Base-by-base conservation (phyloP, 2,329 filamentous ascomycete genomes). In the Ophiostoma perfectum region DNA sequence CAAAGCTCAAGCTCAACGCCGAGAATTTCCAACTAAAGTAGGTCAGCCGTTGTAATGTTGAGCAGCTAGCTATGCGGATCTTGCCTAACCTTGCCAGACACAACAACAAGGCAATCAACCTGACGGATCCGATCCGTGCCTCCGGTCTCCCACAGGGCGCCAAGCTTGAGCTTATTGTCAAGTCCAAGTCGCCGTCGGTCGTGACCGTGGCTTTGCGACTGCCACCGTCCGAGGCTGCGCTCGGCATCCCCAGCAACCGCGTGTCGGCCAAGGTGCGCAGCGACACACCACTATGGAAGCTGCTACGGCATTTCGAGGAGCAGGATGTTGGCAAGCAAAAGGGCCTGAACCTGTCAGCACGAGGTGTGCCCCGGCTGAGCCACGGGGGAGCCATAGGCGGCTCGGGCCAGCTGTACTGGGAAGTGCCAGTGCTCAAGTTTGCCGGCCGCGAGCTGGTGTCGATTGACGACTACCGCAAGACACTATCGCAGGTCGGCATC, bases 151-250 rank as follows among this genome's bases (percentile, higher is more conserved):
- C 85, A 12, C 86, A 91, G 49, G 95, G 95, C 71, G 94, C 95
- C 70, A 96, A 96, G 76, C 87, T 99, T 69, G 93, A 98, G 76
- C 90, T 99, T 65, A 90, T 97, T 36, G 88, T 92, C 75, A 88
- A 90, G 70, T 95, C 93, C 63, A 91, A 91, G 69, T 95, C 93
- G 0, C 90, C 93, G 0, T 89, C 92, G 1, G 90, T 90, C 64
- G 90, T 99, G 68, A 93, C 90, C 55, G 90, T 99, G 58, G 94
- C 92, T n/a, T 81, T 99, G 12, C 91, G 96, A 75, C 81, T 97
- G 41, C 91, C 92, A 3, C 84, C 88, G 47, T 86, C 88, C 36
- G 90, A 95, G 75, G 87, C 84, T 27, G 81, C 81, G 62, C 70
- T 70, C 9, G 81, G 84, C 65, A 82, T 85, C 27, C 84, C 88